These are phyloP conservation scores for Pseudogymnoascus sp. DNA, from an alignment of 2,329 filamentous ascomycete species.

Conservation along the genomic window DNA sequence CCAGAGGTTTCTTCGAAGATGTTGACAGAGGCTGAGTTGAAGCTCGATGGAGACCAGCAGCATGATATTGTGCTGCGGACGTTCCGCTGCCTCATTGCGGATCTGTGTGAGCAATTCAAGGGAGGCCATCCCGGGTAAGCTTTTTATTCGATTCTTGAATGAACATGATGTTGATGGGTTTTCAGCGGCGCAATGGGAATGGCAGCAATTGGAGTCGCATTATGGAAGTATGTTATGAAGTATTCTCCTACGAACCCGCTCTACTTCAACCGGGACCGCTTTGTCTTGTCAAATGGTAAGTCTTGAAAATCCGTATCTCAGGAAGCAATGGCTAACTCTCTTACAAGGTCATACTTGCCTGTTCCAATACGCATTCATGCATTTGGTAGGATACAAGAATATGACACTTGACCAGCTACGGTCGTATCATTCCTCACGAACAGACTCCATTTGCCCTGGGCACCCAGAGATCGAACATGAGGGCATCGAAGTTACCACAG, in stretches of 20 bases:
- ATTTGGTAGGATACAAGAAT: conserved; percentile 39
- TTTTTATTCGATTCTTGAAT: neutral
- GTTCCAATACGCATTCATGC: conserved; percentile 40
- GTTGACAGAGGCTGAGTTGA: neutral
- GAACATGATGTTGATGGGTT: neutral
- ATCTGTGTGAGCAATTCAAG: conserved; percentile 64
- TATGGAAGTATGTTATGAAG: conserved; percentile 38
- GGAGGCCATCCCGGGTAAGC: conserved; percentile 61
- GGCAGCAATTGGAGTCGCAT: conserved; percentile 37
- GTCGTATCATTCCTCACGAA: conserved; percentile 36
- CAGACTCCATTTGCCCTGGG: conserved; percentile 38
- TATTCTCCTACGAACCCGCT: conserved; percentile 34
- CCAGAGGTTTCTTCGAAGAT: no score
- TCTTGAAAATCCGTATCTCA: neutral
- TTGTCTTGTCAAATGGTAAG: conserved; percentile 38
- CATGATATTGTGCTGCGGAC: conserved; percentile 48
- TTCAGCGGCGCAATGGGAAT: conserved; percentile 34
- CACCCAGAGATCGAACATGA: conserved; percentile 45
- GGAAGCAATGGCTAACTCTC: neutral
- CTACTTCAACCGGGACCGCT: conserved; percentile 39
- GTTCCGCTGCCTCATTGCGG: conserved; percentile 58
- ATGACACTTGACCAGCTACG: conserved; percentile 44
- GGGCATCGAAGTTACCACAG: conserved; percentile 29
- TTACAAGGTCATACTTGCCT: conserved; percentile 37
- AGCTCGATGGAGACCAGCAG: neutral